phyloP scores from a whole-genome alignment of 306 rosid genomes.

The Dalbergia oliveri region DNA sequence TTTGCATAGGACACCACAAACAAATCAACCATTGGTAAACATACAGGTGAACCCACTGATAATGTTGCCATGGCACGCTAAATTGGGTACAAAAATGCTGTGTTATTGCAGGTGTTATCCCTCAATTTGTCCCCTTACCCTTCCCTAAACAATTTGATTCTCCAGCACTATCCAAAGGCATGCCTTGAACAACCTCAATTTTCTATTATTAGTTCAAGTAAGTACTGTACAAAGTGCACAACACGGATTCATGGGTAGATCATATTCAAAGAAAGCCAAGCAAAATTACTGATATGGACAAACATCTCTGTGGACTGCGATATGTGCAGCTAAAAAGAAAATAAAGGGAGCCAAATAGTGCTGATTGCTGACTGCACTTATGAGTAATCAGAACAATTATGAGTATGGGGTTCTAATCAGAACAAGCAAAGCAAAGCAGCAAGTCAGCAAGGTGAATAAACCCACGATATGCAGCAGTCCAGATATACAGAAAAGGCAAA shows the following conservation, averaged over 20 bases:
- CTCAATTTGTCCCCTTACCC: not conserved
- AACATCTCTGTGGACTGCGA: not conserved
- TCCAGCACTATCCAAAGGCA: not conserved
- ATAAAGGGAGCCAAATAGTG: too few relatives aligned
- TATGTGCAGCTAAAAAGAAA: too few relatives aligned
- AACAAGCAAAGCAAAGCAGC: constrained; percentile 28
- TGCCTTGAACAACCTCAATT: not conserved
- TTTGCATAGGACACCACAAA: not conserved
- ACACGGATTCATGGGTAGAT: not conserved
- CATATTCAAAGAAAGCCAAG: not conserved
- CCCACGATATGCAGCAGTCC: not conserved
- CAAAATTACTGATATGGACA: not conserved
- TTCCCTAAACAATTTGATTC: constrained; percentile 7
- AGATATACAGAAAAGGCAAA: constrained; percentile 12
- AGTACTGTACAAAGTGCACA: not conserved
- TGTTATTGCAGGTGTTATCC: constrained; percentile 4
- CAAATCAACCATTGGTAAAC: constrained; percentile 16
- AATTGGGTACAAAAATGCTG: not conserved
- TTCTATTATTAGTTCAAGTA: not conserved
- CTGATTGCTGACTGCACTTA: not conserved
- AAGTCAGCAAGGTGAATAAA: not conserved
- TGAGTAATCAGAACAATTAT: too few relatives aligned
- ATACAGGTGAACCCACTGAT: not conserved
- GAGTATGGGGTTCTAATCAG: not conserved
- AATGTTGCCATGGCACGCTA: not conserved